These are phyloP conservation scores for Eimeria tenella DNA, from an alignment of 169 alveolate genomes.

Conservation along the genomic window DNA sequence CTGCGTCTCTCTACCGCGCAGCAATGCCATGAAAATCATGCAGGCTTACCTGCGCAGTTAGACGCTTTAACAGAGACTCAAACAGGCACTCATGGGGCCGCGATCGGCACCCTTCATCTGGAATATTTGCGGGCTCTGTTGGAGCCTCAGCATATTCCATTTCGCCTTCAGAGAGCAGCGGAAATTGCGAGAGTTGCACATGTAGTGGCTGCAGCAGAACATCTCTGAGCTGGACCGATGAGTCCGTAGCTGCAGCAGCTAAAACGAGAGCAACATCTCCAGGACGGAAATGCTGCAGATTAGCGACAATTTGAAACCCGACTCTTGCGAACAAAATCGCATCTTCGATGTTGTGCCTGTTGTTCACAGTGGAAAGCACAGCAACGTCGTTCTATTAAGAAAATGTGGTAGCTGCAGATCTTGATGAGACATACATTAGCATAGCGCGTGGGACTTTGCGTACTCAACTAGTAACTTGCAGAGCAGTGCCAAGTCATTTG, in stretches of 20 bases:
- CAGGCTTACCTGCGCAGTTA: conserved; percentile 7
- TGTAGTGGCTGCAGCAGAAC: conserved; percentile 15
- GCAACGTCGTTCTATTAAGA: not conserved
- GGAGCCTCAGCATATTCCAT: not conserved
- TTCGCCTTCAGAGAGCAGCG: not conserved
- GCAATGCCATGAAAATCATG: too few species aligned
- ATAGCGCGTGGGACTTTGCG: not conserved
- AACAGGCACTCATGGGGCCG: not conserved
- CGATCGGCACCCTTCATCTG: not conserved
- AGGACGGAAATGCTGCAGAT: conserved; percentile 18
- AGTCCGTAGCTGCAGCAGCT: conserved; percentile 21
- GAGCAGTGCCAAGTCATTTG: conserved; percentile 54
- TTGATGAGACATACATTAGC: too few species aligned
- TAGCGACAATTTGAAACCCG: not conserved
- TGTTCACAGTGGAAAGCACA: not conserved
- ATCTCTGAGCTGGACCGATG: not conserved
- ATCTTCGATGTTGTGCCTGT: conserved; percentile 36
- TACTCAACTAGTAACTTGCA: conserved; percentile 25
- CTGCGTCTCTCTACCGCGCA: not conserved
- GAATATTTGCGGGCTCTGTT: not conserved
- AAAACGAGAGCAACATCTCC: conserved; percentile 34
- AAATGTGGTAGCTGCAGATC: too few species aligned
- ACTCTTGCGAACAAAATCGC: not conserved
- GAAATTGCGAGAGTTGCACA: not conserved
- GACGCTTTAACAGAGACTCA: not conserved